Evolutionary conservation across 1,284 basidiomycete genomes (phyloP).

Genomic region (Agaricales sp.): DNA sequence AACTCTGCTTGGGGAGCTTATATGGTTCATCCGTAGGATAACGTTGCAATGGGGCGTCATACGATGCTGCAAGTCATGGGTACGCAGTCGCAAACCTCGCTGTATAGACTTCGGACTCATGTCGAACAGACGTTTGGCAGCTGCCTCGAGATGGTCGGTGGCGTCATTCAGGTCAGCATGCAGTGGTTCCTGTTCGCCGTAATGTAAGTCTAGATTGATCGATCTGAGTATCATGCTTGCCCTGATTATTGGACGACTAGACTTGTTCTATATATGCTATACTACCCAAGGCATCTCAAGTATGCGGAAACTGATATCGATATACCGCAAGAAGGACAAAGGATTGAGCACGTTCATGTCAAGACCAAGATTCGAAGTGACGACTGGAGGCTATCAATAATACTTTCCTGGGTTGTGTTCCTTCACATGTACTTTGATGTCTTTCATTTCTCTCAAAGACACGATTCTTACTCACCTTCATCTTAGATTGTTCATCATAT

Average conservation of each 20-base stretch:
- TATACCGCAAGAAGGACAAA: conserved; percentile 31
- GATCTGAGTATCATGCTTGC: no score
- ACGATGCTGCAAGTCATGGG: conserved; percentile 71
- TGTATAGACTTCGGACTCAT: not conserved
- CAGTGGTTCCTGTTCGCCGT: conserved; percentile 85
- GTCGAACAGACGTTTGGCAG: conserved; percentile 46
- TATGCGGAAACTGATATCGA: conserved; percentile 42
- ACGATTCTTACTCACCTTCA: conserved; percentile 8
- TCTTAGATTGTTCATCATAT: conserved; percentile 37
- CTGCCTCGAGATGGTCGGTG: conserved; percentile 79
- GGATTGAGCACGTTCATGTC: conserved; percentile 19
- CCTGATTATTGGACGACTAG: conserved; percentile 36
- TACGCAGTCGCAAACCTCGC: conserved; percentile 40
- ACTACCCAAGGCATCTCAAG: conserved; percentile 82
- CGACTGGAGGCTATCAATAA: conserved; percentile 71
- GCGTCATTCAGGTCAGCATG: conserved; percentile 72
- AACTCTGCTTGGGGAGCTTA: not conserved
- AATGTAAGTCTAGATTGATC: conserved; percentile 47
- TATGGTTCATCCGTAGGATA: conserved; percentile 35
- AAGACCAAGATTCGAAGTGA: conserved; percentile 42
- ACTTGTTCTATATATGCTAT: conserved; percentile 83
- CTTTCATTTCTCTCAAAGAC: conserved; percentile 8
- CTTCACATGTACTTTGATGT: conserved; percentile 59
- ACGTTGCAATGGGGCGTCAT: conserved; percentile 86
- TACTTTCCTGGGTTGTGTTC: conserved; percentile 63